Evolutionary conservation across 2,329 filamentous ascomycete species (phyloP), one percentile per base, ranked within the genome.

Genomic region (Neodidymelliopsis sp.): DNA sequence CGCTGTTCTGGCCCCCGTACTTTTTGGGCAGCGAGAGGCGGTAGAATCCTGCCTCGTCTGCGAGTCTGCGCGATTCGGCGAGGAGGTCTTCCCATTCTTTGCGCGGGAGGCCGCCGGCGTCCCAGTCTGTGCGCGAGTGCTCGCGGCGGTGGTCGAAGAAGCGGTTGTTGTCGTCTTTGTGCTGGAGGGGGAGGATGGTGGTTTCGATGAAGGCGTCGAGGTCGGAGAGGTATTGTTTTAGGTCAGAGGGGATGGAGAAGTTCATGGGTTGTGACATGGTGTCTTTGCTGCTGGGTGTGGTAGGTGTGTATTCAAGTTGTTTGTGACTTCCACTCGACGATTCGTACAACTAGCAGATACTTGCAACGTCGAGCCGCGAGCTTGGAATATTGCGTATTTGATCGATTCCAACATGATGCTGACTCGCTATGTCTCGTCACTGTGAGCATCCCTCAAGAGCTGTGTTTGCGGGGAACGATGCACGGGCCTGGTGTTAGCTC

Each of bases 61-160:
- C 81, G 5, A 82, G 71, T 4, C 69, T 65, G 16, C 76, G 75
- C 10, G 79, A 78, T 64, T 82, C 66, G 5, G 50, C 60, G 11
- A 86, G 72, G 0, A 87, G 69, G 2, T 73, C 70, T 58, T 86
- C 83, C 84, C 83, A 86, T 59, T 85, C 83, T 33, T 75, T 67
- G 5, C 76, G 77, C 1, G 84, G 84, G 2, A 86, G 74, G 2
- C 84, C 83, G 47, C 75, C 72, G 29, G 79, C 78, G 43, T 81
- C 78, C 82, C 83, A 86, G 61, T 86, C 78, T 2, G 84, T 87
- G 24, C 84, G 80, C 6, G 81, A 74, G 60, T 85, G 77, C 59
- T 87, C 84, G 54, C 84, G 81, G 13, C 84, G 79, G 67, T 87
- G 81, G 66, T 86, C 83, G 70, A 87, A 86, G 77, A 87, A 87